Base-by-base conservation (phyloP, 345 rosid genomes). In the Lepidium didymum region DNA sequence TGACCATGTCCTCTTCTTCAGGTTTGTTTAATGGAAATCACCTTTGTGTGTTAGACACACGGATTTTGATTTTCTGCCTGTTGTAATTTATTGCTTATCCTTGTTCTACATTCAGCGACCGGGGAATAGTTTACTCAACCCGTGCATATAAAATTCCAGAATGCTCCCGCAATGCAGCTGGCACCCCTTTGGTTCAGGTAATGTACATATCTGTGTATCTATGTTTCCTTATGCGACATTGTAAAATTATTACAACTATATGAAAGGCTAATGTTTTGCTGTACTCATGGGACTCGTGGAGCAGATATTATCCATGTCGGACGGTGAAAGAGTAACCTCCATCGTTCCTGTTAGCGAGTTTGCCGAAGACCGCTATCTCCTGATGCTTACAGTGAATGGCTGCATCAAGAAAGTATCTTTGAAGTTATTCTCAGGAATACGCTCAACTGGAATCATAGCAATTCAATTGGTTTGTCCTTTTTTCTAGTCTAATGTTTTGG, bases 71-170 rank as follows among this genome's bases (percentile, higher is more conserved):
- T 36, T 16, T 44, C 49, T 60, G 29, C 43, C 14, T 35, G 45
- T 62, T 43, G 58, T 61, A 18, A 62, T 31, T 36, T 9, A 29
- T 45, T 53, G 23, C 59, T 46, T 29, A 31, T 56, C 40, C 38
- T 29, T 46, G 43, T 43, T 68, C 16, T 37, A 13, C 51, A 47
- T 75, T 67, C 86, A 93, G 97, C 68, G 98, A 93, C 62, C 81
- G 61, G 64, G 98, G 98, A 62, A 88, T 88, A 61, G 98, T 93
- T 52, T 90, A 90, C 81, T 87, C 98, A 46, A 82, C 94, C 16
- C 94, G 92, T 73, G 97, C 98, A 8, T 93, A 84, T 76, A 93
- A 93, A 85, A 90, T 90, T 67, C 92, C 98, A 52, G 96, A 93
- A 81, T 85, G 92, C 77, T 80, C 87, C 34, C 85, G 97, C 55